A percentile compares a stretch with the other conserved stretches of the same genome.
phyloP scores from a whole-genome alignment of 1,139 yeast genomes.

The Geotrichum aggregatum region DNA sequence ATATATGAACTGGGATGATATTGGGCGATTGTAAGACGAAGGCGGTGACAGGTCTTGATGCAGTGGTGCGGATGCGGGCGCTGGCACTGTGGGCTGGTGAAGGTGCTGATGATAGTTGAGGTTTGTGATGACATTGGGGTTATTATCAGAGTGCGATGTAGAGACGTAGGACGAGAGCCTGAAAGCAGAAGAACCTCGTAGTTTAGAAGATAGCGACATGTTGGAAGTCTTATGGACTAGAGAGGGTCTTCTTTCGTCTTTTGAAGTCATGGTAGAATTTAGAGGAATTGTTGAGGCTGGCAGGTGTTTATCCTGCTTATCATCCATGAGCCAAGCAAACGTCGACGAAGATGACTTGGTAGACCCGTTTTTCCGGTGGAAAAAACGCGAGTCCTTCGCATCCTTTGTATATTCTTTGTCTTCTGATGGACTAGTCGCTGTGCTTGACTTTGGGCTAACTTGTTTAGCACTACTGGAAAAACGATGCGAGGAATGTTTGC shows the following conservation, averaged over 20 bases:
- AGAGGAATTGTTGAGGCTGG: background rate
- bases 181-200: constrained; percentile 8
- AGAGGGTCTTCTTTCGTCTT: constrained; percentile 12
- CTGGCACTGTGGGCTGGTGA: background rate
- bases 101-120: constrained; percentile 9
- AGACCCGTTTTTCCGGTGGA: constrained; percentile 12
- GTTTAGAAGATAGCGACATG: constrained; percentile 11
- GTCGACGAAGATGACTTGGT: constrained; percentile 9
- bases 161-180: constrained; percentile 9
- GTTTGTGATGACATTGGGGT: constrained; percentile 10
- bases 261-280: background rate
- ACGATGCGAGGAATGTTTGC: constrained; percentile 1
- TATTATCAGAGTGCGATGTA: background rate
- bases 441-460: background rate
- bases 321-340: constrained; percentile 10
- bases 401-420: constrained; percentile 3
- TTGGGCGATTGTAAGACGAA: background rate
- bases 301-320: background rate
- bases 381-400: constrained; percentile 4
- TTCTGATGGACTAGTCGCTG: background rate
- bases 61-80: background rate
- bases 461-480: background rate
- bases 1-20: constrained; percentile 2
- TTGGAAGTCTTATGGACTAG: constrained; percentile 11
- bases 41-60: background rate